Percentiles rank a stretch among this genome's conserved stretches.
phyloP scores from a whole-genome alignment of 2,329 filamentous ascomycete genomes.

The Talaromyces atroroseus region DNA sequence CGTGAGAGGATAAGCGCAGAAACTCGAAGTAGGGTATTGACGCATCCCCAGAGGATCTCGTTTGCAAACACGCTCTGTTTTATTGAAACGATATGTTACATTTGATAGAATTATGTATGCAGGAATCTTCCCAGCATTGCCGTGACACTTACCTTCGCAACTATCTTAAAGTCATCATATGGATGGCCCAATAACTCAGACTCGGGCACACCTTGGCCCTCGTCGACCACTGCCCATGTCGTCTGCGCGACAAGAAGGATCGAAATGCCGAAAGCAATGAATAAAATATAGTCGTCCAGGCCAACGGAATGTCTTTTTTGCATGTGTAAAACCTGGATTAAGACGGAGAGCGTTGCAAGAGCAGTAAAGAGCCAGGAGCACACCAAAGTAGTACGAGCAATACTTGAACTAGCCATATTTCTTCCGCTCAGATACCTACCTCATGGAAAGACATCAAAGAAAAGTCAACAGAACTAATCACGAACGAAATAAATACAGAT shows the following conservation, averaged over 20 bases:
- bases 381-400: background rate
- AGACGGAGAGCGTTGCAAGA: background rate
- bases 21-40: constrained; percentile 5
- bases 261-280: background rate
- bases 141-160: background rate
- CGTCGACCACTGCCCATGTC: constrained; percentile 6
- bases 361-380: constrained; percentile 4
- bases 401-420: background rate
- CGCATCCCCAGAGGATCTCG: constrained; percentile 1
- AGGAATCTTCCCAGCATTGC: too few relatives aligned
- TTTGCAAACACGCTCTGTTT: constrained; percentile 5
- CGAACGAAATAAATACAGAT: background rate
- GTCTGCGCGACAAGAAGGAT: constrained; percentile 1
- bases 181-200: background rate
- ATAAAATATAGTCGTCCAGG: background rate
- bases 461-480: too few relatives aligned
- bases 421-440: too few relatives aligned
- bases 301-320: background rate
- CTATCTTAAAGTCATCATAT: background rate
- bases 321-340: background rate
- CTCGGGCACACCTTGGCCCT: constrained; percentile 4
- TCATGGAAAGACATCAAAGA: too few relatives aligned
- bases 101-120: too few relatives aligned
- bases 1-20: background rate
- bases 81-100: background rate